These are phyloP conservation scores for Plicaturopsis crispa DNA, from an alignment of 768 basidiomycete genomes.

Conservation along the genomic window DNA sequence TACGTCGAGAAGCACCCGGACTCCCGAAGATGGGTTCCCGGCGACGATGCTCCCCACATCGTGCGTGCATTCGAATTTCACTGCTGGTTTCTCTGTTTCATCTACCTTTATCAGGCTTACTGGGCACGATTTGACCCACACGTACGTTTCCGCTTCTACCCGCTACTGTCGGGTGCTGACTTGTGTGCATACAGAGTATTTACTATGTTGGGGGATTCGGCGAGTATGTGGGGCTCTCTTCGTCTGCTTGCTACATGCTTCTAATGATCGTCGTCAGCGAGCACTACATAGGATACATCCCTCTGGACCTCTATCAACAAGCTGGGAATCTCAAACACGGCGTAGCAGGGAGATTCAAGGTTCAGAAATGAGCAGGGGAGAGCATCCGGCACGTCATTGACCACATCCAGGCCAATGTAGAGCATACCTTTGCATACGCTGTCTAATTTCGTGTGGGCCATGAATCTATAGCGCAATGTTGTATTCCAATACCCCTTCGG, in stretches of 20 bases:
- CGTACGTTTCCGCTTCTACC: conserved; percentile 21
- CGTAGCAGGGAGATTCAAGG: too few relatives aligned
- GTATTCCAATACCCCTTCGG: too few relatives aligned
- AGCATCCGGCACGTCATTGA: too few relatives aligned
- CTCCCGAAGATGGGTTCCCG: conserved; percentile 44
- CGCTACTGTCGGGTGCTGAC: not conserved
- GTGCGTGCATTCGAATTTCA: conserved; percentile 17
- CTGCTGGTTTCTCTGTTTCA: conserved; percentile 1
- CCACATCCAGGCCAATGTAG: too few relatives aligned
- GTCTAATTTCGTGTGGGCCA: too few relatives aligned
- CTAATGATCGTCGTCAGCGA: conserved; percentile 16
- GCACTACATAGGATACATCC: conserved; percentile 47
- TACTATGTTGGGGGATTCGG: conserved; percentile 53
- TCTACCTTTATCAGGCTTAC: conserved; percentile 26
- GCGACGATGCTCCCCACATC: conserved; percentile 34
- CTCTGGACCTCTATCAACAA: conserved; percentile 33
- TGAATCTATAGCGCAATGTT: too few relatives aligned
- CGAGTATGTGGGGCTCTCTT: conserved; percentile 22
- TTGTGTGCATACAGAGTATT: conserved; percentile 25
- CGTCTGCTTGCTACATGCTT: conserved; percentile 1
- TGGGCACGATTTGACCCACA: conserved; percentile 51
- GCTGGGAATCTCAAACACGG: too few relatives aligned
- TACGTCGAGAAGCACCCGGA: conserved; percentile 42
- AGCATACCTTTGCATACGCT: too few relatives aligned
- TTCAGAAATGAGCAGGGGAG: too few relatives aligned